Base-by-base conservation (phyloP, 148 eudicot species). In the Silene latifolia region DNA sequence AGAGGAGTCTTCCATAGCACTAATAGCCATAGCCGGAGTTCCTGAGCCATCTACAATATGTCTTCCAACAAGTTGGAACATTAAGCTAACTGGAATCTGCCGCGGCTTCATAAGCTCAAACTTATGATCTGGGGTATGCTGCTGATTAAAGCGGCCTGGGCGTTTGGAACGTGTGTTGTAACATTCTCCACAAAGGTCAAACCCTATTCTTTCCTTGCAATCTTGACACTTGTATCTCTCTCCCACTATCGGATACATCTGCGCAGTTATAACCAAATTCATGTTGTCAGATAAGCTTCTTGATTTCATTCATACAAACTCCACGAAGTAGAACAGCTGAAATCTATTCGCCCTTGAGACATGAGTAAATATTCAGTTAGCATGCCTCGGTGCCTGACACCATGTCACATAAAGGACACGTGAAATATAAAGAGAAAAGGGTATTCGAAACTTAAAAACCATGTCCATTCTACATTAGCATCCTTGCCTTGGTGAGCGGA, bases 101-200 rank as follows among this genome's bases (percentile, higher is more conserved):
- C 39, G 67, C 4, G 76, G 82, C 72, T 81, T 78, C 46, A 83
- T 42, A 27, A 76, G 78, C 79, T 78, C 87, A 74, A 92, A 82
- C 64, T 61, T 74, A 83, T 91, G 97, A 1, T 89, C 90, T 19
- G 83, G 71, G 27, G 90, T 88, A 77, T 91, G 97, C 80, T 84
- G 90, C 84, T 91, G 97, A 74, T 87, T 91, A 66, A 89, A 92
- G 47, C 97, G 86, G 27, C 97, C 94, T 0, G 92, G 97, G 58
- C 84, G 89, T 77, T 89, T 88, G 70, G 92, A 88, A 24, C 80
- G 72, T 27, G 87, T 83, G 25, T 83, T 82, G 77, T 91, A 89
- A 80, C 97, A 91, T 46, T 82, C 82, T 76, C 84, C 97, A 65
- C 97, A 91, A 25, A 91, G 92, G 82, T 91, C 92, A 60, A 89